phyloP scores from a whole-genome alignment of 305 asterid species.

The Fraxinus dipetala region DNA sequence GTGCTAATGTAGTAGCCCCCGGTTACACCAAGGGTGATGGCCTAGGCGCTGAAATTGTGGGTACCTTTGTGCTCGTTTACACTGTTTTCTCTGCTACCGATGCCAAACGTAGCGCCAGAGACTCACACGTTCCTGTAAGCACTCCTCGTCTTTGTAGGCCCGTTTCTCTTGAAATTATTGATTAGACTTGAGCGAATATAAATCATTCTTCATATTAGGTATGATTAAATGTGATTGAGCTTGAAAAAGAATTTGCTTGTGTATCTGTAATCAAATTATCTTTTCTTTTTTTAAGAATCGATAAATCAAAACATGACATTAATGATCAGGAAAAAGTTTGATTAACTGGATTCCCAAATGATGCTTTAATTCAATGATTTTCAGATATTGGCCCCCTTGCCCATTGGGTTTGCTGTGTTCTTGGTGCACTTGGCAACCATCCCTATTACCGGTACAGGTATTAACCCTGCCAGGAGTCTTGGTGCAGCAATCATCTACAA shows the following conservation, averaged over 20 bases:
- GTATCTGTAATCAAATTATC: neutral
- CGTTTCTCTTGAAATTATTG: neutral
- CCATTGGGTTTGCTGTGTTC: slow-evolving; percentile 45
- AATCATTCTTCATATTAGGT: too few species aligned
- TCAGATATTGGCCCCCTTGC: slow-evolving; percentile 41
- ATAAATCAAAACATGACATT: neutral
- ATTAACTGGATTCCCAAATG: neutral
- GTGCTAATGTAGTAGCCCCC: slow-evolving; percentile 33
- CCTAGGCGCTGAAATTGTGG: slow-evolving; percentile 35
- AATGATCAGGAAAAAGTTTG: neutral
- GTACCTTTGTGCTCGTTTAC: slow-evolving; percentile 26
- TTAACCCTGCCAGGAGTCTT: slow-evolving; percentile 42
- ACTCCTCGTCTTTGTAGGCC: neutral
- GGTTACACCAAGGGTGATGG: slow-evolving; percentile 47
- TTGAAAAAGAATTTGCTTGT: neutral
- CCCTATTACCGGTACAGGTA: slow-evolving; percentile 41
- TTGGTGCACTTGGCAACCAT: slow-evolving; percentile 46
- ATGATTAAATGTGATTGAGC: neutral
- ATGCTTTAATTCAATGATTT: neutral
- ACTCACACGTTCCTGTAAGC: slow-evolving; percentile 45
- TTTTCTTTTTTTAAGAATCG: neutral
- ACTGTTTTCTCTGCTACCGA: slow-evolving; percentile 43
- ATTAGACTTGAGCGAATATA: too few species aligned
- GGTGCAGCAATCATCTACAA: slow-evolving; percentile 49
- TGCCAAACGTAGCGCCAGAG: slow-evolving; percentile 47